A percentile compares a stretch with the other conserved stretches of the same genome.
phyloP scores from a whole-genome alignment of 768 basidiomycete genomes.

The Leccinum boreale region DNA sequence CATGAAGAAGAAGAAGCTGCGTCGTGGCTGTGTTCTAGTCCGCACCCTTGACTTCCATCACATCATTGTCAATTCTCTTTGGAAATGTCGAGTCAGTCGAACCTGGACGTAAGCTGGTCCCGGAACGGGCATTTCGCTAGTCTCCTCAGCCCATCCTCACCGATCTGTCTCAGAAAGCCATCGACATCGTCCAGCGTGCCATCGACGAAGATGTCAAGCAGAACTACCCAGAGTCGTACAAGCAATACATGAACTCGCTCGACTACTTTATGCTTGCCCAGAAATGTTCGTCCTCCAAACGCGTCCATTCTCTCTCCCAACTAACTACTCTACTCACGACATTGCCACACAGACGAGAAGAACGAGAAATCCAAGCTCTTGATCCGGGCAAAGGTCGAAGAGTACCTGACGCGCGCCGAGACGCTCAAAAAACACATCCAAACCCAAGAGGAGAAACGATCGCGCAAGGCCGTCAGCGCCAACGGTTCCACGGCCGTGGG shows the following conservation, averaged over 20 bases:
- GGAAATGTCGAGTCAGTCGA: conserved; percentile 42
- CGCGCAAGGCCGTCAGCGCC: conserved; percentile 47
- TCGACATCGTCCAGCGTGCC: conserved; percentile 88
- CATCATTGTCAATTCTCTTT: background rate
- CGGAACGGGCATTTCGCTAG: background rate
- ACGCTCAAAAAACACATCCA: conserved; percentile 81
- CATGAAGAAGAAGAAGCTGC: background rate
- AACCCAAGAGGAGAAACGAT: conserved; percentile 54
- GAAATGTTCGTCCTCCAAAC: conserved; percentile 58
- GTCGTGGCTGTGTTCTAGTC: conserved; percentile 18
- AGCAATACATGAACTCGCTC: conserved; percentile 89
- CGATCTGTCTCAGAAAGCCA: conserved; percentile 55
- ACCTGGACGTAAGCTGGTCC: conserved; percentile 43
- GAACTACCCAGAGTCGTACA: conserved; percentile 94
- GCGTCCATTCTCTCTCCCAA: background rate
- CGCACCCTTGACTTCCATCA: background rate
- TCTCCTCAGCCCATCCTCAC: conserved; percentile 16
- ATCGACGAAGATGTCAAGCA: conserved; percentile 91
- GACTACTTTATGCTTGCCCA: conserved; percentile 99
- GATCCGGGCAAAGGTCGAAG: conserved; percentile 84
- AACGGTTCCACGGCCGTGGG: conserved; percentile 42
- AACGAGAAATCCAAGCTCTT: conserved; percentile 88
- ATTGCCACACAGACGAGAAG: conserved; percentile 58
- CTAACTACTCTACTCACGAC: conserved; percentile 4
- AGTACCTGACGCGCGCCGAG: conserved; percentile 91